A percentile compares a stretch with the other conserved stretches of the same genome.
Conservation (phyloP, 1,284 basidiomycete species). For the Ustilago crameri region DNA sequence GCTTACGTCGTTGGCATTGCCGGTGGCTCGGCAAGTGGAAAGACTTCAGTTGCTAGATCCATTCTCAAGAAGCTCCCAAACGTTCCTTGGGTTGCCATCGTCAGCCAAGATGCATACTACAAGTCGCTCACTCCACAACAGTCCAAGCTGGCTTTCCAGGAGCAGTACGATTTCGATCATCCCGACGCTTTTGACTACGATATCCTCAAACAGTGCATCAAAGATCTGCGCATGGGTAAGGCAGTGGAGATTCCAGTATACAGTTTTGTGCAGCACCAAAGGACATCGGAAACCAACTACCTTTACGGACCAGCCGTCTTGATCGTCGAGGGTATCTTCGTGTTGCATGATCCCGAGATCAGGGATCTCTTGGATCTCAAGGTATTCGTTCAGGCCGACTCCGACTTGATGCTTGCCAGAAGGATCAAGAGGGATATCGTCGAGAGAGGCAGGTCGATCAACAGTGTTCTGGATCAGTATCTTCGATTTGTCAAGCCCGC, state of each 20-base stretch:
- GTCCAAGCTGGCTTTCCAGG: conserved; percentile 80
- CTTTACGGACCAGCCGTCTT: conserved; percentile 95
- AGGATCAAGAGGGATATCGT: conserved; percentile 86
- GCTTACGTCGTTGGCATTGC: conserved; percentile 90
- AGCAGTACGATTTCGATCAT: conserved; percentile 89
- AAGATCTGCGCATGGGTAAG: conserved; percentile 78
- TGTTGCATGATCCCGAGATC: conserved; percentile 76
- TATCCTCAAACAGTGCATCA: conserved; percentile 83
- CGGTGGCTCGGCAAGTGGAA: conserved; percentile 92
- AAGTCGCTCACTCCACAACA: conserved; percentile 82
- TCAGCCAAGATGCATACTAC: conserved; percentile 89
- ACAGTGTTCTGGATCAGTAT: conserved; percentile 91
- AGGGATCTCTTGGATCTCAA: conserved; percentile 90
- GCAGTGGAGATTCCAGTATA: conserved; percentile 83
- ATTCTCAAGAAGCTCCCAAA: conserved; percentile 60
- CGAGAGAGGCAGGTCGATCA: conserved; percentile 85
- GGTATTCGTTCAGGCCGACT: conserved; percentile 78
- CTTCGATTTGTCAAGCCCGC: conserved; percentile 86
- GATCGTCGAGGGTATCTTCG: conserved; percentile 93
- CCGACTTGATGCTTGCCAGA: conserved; percentile 95
- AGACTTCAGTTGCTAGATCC: conserved; percentile 73
- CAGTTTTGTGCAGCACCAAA: conserved; percentile 90
- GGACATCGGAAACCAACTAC: conserved; percentile 85
- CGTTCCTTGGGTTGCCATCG: conserved; percentile 65
- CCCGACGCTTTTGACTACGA: conserved; percentile 92